These are phyloP conservation scores for Uronychia setigera DNA, from an alignment of 73 alveolate species.

Conservation along the genomic window DNA sequence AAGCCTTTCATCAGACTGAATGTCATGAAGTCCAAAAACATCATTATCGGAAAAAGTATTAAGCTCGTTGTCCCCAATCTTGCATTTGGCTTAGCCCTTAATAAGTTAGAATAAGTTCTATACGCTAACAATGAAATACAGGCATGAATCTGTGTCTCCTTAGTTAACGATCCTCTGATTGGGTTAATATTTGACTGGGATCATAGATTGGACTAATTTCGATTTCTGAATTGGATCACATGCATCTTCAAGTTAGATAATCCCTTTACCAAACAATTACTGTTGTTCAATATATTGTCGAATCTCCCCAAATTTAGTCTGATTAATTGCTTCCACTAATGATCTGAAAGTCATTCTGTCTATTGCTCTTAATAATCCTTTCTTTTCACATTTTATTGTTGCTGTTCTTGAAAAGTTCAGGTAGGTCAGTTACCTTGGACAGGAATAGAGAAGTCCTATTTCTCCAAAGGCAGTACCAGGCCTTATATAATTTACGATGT, in stretches of 20 bases:
- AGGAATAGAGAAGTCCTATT: slow-evolving; percentile 37
- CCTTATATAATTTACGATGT: slow-evolving; percentile 5
- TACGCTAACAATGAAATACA: background rate
- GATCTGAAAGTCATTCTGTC: slow-evolving; percentile 4
- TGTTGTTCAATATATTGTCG: background rate
- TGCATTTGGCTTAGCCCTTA: background rate
- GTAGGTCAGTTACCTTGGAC: no score
- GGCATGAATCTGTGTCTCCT: background rate
- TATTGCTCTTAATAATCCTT: background rate
- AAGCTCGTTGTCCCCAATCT: background rate
- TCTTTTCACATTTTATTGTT: slow-evolving; percentile 3
- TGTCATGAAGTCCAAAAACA: slow-evolving; percentile 2
- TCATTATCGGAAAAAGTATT: background rate
- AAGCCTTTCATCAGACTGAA: slow-evolving; percentile 2
- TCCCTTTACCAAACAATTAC: background rate
- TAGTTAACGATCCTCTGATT: background rate
- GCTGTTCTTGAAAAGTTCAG: no score
- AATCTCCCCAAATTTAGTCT: slow-evolving; percentile 5
- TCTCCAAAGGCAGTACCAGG: slow-evolving; percentile 47
- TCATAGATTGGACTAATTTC: slow-evolving; percentile 14
- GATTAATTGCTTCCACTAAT: background rate
- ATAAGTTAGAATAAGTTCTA: background rate
- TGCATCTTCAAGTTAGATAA: background rate
- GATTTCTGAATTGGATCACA: slow-evolving; percentile 2
- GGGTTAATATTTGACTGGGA: slow-evolving; percentile 8